Evolutionary conservation across 768 basidiomycete species (phyloP), one percentile per base, ranked within the genome.

Genomic region (Phylloporus scabripes): DNA sequence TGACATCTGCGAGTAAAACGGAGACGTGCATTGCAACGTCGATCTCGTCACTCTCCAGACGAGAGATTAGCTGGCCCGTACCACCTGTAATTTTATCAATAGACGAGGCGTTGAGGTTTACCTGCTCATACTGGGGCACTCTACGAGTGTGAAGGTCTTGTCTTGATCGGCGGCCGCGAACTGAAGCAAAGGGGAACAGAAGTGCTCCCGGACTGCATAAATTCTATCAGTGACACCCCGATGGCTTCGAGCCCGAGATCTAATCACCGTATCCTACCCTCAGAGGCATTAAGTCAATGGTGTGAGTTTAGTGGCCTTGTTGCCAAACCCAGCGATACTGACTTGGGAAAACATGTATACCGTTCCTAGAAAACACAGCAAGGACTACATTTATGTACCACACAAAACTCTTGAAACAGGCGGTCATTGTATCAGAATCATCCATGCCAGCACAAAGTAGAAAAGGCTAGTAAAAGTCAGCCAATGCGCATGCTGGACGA

Each of bases 401-500:
- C 43, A 46, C 26, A 42, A 48, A 20, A 12, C 37, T 38, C 20
- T 32, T 23, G 41, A 20, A 28, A 38, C 14, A 20, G 14, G 15
- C 23, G 18, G 45, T 68, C 52, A 94, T 68, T 92, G 89, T 56
- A 95, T 94, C 59, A 95, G 74, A 57, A 95, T 94, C 92, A 95
- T 95, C 92, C 92, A 95, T 3, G 92, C 90, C 34, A 96, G 72
- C 57, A 95, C 83, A 69, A 94, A 94, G 64, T 94, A 96, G 67
- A 96, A 95, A 28, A 96, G 72, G 38, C 90, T 91, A 56, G 1
- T 38, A 36, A 20, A 33, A 45, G 31, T 60, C 47, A 45, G 33
- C n/a, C 33, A 32, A 26, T 28, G 39, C 5, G 15, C 11, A 31
- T 12, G 31, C 32, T 24, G 51, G 24, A 31, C 38, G 8, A 23